Conservation (phyloP, 768 basidiomycete species). For the Asterophora lycoperdoides region DNA sequence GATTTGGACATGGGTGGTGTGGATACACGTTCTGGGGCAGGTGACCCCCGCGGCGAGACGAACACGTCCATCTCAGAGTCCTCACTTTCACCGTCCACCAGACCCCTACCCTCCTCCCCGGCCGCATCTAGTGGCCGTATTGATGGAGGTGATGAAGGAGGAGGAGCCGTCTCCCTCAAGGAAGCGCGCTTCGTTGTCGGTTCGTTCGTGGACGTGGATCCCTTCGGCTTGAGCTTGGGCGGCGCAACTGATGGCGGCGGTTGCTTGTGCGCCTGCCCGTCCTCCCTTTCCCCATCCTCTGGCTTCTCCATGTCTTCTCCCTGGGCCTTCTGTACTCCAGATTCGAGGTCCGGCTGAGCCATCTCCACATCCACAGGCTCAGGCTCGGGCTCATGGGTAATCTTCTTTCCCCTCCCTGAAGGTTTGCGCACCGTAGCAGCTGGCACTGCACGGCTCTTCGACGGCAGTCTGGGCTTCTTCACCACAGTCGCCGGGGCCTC, state of each 20-base stretch:
- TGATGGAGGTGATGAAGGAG: too few relatives aligned
- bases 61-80: conserved; percentile 5
- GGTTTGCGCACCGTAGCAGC: conserved; percentile 6
- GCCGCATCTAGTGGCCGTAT: conserved; percentile 12
- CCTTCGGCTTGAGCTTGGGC: too few relatives aligned
- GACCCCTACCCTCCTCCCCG: conserved; percentile 2
- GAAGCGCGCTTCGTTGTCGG: too few relatives aligned
- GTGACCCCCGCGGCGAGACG: neutral
- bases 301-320: too few relatives aligned
- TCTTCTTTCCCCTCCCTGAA: conserved; percentile 20
- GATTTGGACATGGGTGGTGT: neutral
- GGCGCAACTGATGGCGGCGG: too few relatives aligned
- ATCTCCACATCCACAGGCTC: conserved; percentile 19
- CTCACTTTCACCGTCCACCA: neutral
- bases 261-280: too few relatives aligned
- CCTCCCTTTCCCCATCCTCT: too few relatives aligned
- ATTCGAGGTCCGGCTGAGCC: too few relatives aligned
- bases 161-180: too few relatives aligned
- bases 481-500: neutral
- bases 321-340: too few relatives aligned
- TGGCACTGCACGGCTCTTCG: conserved; percentile 11
- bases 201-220: too few relatives aligned
- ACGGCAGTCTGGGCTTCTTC: conserved; percentile 8
- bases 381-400: conserved; percentile 8
- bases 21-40: neutral